Evolutionary conservation across 495 filamentous ascomycete genomes (phyloP).

Genomic region (Bryoglossum gracile): DNA sequence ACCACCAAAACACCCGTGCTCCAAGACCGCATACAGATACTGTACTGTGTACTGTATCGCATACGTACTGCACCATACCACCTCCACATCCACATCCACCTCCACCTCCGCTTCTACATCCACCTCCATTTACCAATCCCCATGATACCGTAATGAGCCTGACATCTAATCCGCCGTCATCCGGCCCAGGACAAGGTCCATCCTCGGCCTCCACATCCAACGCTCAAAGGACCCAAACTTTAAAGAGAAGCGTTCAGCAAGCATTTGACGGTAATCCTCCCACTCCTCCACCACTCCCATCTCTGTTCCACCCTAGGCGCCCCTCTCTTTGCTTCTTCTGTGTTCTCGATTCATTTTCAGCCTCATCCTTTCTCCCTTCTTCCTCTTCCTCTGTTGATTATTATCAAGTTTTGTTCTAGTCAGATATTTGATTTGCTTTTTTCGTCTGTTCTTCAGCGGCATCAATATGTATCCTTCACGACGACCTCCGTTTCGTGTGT

Average conservation of each 20-base stretch:
- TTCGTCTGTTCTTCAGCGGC: no score
- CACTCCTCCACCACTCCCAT: not conserved
- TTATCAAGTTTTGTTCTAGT: slow-evolving; percentile 9
- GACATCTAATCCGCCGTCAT: slow-evolving; percentile 47
- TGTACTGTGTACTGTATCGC: not conserved
- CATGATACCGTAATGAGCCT: slow-evolving; percentile 35
- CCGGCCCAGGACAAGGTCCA: slow-evolving; percentile 31
- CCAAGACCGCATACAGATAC: not conserved
- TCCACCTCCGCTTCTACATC: not conserved
- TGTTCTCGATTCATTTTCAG: slow-evolving; percentile 12
- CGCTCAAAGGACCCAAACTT: slow-evolving; percentile 37
- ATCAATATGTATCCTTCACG: slow-evolving; percentile 20
- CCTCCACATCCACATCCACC: not conserved
- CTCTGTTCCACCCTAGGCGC: not conserved
- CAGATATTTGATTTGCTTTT: not conserved
- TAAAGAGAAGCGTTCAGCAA: slow-evolving; percentile 69
- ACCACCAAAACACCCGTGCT: not conserved
- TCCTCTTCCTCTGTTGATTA: no score
- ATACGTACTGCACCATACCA: not conserved
- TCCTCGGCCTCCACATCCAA: slow-evolving; percentile 40
- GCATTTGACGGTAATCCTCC: slow-evolving; percentile 66
- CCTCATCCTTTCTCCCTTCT: slow-evolving; percentile 14
- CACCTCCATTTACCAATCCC: not conserved
- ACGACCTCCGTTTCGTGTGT: slow-evolving; percentile 27
- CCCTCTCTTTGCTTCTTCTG: slow-evolving; percentile 1